Base-by-base conservation (phyloP, 1,139 yeast species). In the Magnusiomyces fungicola region DNA sequence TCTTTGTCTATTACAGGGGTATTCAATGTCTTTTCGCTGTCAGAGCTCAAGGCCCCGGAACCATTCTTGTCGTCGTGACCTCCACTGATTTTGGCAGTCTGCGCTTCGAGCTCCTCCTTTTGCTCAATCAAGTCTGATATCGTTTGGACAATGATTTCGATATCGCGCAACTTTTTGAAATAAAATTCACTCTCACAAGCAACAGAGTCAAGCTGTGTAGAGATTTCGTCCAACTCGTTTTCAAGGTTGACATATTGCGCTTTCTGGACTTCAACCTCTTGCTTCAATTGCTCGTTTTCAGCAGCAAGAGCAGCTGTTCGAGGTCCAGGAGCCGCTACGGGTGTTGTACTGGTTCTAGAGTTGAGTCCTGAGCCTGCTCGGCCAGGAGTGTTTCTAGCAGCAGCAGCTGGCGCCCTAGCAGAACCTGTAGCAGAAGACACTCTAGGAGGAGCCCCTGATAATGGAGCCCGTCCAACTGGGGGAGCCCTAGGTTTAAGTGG, bases 121-220 rank as follows among this genome's bases (percentile, higher is more conserved):
- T 63, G 65, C 36, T 69, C 71, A 40, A 69, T 71, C 36, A 76
- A 59, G 43, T 80, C 85, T 50, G 75, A 76, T 16, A 84, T 76
- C 33, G 81, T 76, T 61, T 84, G 89, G 21, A 84, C 78, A 48
- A 90, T 68, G 32, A 88, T 79, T 66, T 92, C 98, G 53, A 92
- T 86, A 53, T 85, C 95, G 54, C 96, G 77, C 49, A 92, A 72
- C 68, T 92, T 92, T 60, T 84, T 83, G 68, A 87, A 92, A 66
- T 92, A 92, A 61, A 92, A 89, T 62, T 87, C 85, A 53, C 97
- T 78, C 63, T 94, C 98, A 0, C 63, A 53, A 41, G 58, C 61
- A 51, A 86, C 71, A 27, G 63, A 53, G 43, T 63, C 67, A 3
- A 61, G 56, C 7, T 65, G 61, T 54, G 80, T 82, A 27, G 69